Base-by-base conservation (phyloP, 768 basidiomycete genomes). In the Mycena leptocephala region DNA sequence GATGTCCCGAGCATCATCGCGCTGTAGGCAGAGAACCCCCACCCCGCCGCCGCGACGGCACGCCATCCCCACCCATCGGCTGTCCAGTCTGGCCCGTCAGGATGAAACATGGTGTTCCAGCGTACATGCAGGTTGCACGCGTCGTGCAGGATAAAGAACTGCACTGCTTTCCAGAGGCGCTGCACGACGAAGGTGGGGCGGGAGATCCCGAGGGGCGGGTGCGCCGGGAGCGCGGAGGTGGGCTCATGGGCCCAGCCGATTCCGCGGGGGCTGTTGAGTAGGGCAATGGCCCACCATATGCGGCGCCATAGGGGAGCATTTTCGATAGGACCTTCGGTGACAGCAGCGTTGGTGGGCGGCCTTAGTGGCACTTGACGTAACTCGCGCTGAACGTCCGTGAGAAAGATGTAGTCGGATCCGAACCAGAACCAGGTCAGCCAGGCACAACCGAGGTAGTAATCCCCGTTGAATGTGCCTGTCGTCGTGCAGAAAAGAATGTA, bases 231-330 rank as follows among this genome's bases (percentile, higher is more conserved):
- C 2, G 48, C 39, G 13, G 74, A 74, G 24, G 79, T 28, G 18
- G 75, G 80, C 63, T 83, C 83, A 66, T 84, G 81, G 0, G 79
- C 67, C 80, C 82, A 85, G 13, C 82, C 79, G 7, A 86, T 72
- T 3, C 83, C 83, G 2, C 85, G 82, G 35, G 78, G 79, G 30
- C 76, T 82, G 24, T 39, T 10, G 58, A 81, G 79, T 18, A 85
- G 71, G 2, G 65, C 24, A 9, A 81, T 22, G 7, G 59, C 83
- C 85, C 84, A 85, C 32, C 72, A 48, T 2, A 80, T 39, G 9
- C 84, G 80, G 28, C 69, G 37, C 61, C 63, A 59, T 22, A 84
- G 80, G 5, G 83, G 46, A 20, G 67, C 61, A 1, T 80, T 43
- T 7, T 72, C 66, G 28, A 81, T 78, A 32, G 67, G 33, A 2